Evolutionary conservation across 2,329 filamentous ascomycete species (phyloP).

Genomic region (Beauveria brongniartii): DNA sequence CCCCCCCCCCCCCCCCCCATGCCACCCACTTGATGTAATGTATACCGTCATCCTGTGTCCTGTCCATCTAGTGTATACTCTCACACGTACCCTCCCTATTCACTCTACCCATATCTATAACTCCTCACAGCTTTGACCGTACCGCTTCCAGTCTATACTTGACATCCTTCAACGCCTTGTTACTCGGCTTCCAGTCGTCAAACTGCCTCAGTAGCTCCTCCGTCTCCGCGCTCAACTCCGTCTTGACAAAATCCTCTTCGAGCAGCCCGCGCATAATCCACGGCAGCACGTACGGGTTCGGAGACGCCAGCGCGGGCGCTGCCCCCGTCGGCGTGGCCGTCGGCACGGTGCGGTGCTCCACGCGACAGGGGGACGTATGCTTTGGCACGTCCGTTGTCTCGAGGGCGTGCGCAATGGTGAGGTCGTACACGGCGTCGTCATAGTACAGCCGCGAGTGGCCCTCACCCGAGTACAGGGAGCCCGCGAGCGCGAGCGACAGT

Average conservation of each 20-base stretch:
- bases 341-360: conserved; percentile 18
- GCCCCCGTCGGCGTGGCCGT: conserved; percentile 11
- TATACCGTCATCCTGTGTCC: background rate
- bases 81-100: background rate
- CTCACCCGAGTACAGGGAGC: conserved; percentile 83
- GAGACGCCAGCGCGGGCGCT: conserved; percentile 33
- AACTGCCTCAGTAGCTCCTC: conserved; percentile 76
- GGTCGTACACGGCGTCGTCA: conserved; percentile 75
- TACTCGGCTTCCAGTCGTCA: conserved; percentile 85
- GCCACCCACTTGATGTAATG: background rate
- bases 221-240: conserved; percentile 69
- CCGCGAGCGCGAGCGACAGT: conserved; percentile 78
- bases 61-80: background rate
- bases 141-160: conserved; percentile 91
- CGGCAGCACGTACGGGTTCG: conserved; percentile 84
- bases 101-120: background rate
- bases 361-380: conserved; percentile 14
- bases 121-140: conserved; percentile 63
- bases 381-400: conserved; percentile 45
- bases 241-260: conserved; percentile 85
- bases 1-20: no score
- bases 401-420: conserved; percentile 64
- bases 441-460: conserved; percentile 92
- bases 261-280: conserved; percentile 93
- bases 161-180: conserved; percentile 89